These are phyloP conservation scores for Ophiostoma tasmaniense DNA, from an alignment of 2,329 filamentous ascomycete species.

Conservation along the genomic window DNA sequence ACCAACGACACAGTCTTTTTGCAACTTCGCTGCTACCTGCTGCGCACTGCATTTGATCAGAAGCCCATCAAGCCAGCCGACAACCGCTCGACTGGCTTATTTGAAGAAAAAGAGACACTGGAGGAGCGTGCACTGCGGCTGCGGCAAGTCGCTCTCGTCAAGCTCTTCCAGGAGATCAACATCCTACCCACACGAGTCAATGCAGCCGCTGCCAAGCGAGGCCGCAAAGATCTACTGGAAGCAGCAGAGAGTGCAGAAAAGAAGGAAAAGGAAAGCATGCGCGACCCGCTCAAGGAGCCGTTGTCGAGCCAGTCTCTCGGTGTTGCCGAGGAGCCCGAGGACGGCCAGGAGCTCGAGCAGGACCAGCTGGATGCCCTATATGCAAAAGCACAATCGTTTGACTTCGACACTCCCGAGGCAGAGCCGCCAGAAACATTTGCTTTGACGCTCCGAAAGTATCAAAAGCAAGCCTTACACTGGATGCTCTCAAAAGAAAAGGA, in stretches of 20 bases:
- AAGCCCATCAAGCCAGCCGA: slow-evolving; percentile 52
- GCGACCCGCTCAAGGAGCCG: not conserved
- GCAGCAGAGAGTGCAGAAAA: slow-evolving; percentile 86
- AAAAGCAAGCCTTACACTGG: slow-evolving; percentile 93
- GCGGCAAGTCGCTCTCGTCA: slow-evolving; percentile 80
- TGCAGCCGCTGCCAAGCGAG: slow-evolving; percentile 64
- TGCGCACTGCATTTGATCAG: slow-evolving; percentile 64
- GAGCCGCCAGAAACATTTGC: slow-evolving; percentile 75
- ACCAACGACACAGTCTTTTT: slow-evolving; percentile 94
- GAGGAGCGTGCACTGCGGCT: slow-evolving; percentile 79
- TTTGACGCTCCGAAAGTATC: slow-evolving; percentile 80
- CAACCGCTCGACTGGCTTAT: slow-evolving; percentile 65
- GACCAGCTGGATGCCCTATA: slow-evolving; percentile 92
- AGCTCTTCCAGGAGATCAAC: slow-evolving; percentile 81
- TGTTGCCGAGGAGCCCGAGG: slow-evolving; percentile 59
- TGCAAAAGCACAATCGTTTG: slow-evolving; percentile 92
- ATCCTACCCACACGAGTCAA: slow-evolving; percentile 69
- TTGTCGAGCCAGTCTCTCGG: slow-evolving; percentile 2
- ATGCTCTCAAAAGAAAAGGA: slow-evolving; percentile 92
- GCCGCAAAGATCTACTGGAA: slow-evolving; percentile 72
- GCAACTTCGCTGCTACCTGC: slow-evolving; percentile 70
- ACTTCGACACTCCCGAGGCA: slow-evolving; percentile 82
- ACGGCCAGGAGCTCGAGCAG: slow-evolving; percentile 85
- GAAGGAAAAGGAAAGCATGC: slow-evolving; percentile 46
- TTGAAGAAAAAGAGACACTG: slow-evolving; percentile 74